These are phyloP conservation scores for Cystobasidium sp. DNA, from an alignment of 1,284 basidiomycete genomes.

Conservation along the genomic window DNA sequence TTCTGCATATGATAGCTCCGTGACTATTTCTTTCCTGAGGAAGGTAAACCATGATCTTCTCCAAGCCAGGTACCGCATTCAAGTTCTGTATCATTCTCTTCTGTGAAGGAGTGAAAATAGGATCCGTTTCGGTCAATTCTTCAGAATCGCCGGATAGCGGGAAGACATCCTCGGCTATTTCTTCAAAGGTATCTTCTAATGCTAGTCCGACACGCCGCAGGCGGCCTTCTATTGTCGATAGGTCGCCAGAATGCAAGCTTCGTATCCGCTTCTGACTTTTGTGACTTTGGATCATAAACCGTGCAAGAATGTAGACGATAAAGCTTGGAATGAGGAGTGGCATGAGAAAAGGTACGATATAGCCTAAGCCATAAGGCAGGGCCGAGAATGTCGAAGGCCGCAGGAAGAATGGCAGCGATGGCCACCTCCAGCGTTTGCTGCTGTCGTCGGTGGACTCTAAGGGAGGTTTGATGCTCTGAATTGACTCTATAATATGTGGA, in stretches of 20 bases:
- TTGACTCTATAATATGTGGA: slow-evolving; percentile 56
- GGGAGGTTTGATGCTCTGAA: neutral
- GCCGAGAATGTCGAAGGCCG: slow-evolving; percentile 35
- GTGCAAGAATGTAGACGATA: slow-evolving; percentile 24
- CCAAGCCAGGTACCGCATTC: slow-evolving; percentile 47
- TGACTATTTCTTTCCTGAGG: slow-evolving; percentile 48
- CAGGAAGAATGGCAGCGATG: slow-evolving; percentile 33
- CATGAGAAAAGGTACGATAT: slow-evolving; percentile 37
- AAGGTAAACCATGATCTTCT: slow-evolving; percentile 48
- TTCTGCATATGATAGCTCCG: slow-evolving; percentile 48
- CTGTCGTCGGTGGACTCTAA: neutral
- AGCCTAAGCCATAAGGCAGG: slow-evolving; percentile 35
- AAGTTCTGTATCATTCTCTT: slow-evolving; percentile 46
- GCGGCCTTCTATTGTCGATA: slow-evolving; percentile 33
- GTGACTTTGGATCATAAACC: slow-evolving; percentile 22
- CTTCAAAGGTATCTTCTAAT: slow-evolving; percentile 27
- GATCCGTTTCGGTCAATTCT: slow-evolving; percentile 43
- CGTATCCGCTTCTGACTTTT: slow-evolving; percentile 32
- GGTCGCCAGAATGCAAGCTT: slow-evolving; percentile 18
- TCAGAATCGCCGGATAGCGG: slow-evolving; percentile 17
- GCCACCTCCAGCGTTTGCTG: slow-evolving; percentile 6
- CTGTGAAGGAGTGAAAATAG: slow-evolving; percentile 46
- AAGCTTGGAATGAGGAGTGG: slow-evolving; percentile 36
- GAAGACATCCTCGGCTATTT: slow-evolving; percentile 32
- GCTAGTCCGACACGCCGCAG: slow-evolving; percentile 37